These are phyloP conservation scores for Leucoagaricus sp. DNA, from an alignment of 1,284 basidiomycete species.

Conservation along the genomic window DNA sequence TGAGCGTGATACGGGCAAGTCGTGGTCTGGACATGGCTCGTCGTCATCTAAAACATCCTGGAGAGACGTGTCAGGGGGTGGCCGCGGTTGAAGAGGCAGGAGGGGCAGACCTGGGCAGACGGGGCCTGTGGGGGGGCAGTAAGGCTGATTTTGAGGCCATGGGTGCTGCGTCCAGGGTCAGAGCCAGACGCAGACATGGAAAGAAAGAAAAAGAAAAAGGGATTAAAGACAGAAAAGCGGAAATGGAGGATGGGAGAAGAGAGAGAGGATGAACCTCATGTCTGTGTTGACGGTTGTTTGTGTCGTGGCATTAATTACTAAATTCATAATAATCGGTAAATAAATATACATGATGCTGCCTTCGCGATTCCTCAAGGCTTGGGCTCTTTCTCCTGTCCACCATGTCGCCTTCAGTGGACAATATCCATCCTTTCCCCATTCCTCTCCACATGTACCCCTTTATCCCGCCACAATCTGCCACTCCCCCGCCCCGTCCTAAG, in stretches of 20 bases:
- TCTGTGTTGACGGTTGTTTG: conserved; percentile 11
- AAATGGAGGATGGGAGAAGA: conserved; percentile 8
- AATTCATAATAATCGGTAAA: neutral
- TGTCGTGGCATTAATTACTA: conserved; percentile 4
- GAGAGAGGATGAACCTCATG: conserved; percentile 8
- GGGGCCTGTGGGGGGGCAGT: neutral
- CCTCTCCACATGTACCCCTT: conserved; percentile 17
- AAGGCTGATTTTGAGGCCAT: conserved; percentile 8
- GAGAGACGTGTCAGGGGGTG: neutral
- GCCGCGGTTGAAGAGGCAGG: neutral
- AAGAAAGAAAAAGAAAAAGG: conserved; percentile 18
- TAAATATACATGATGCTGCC: conserved; percentile 12
- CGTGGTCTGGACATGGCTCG: conserved; percentile 22
- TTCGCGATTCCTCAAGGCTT: conserved; percentile 9
- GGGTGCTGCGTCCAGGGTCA: neutral
- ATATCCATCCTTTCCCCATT: conserved; percentile 43
- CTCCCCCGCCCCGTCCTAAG: conserved; percentile 55
- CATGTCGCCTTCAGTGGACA: conserved; percentile 29
- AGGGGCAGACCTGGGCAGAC: conserved; percentile 1
- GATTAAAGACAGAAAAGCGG: conserved; percentile 18
- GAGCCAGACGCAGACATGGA: conserved; percentile 7
- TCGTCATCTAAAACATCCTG: conserved; percentile 18
- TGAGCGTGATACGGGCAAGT: conserved; percentile 49
- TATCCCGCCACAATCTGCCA: neutral
- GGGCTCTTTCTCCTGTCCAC: conserved; percentile 34